Base-by-base conservation (phyloP, 441 rosid genomes). In the Metrosideros polymorpha region DNA sequence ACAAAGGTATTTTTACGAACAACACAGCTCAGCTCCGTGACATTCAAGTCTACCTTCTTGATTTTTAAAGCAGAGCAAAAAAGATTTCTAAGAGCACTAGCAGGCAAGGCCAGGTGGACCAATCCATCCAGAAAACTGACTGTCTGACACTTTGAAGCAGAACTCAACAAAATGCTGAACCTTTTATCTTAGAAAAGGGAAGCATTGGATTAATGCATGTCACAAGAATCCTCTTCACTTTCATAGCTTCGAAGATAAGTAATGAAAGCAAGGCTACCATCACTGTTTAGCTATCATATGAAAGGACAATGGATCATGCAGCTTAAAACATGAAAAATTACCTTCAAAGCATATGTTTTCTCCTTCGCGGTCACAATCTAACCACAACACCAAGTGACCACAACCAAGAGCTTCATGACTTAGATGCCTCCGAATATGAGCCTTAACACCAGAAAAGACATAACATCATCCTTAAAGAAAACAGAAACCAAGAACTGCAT, bases 261-360 rank as follows among this genome's bases (percentile, higher is more conserved):
- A 7, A 61, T 61, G 39, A 61, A 30, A 29, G 75, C 22, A 9
- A 61, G 75, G 75, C 22, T 61, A 61, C n/a, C 39, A 71, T 39
- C 79, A 71, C 49, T 12, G 45, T 39, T 24, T 24, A 71, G 79
- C 47, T 39, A 1, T 71, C 49, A 71, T 22, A 59, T 8, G 27
- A 49, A 84, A 24, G 88, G 85, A 66, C 32, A 82, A n/a, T 54
- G 52, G 82, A 85, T 25, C 29, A 50, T 32, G 30, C 22, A 86
- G 82, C n/a, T 71, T 71, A 25, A 83, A 66, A 85, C 9, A n/a
- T 61, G 82, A 47, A 87, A 84, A 82, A 85, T 89, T 91, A 93
- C 99, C 99, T 93, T 97, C 99, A 91, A 96, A 96, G 86, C 98
- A 96, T 91, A 97, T 97, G 91, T 97, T 97, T 90, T 97, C 99